Evolutionary conservation across 768 basidiomycete species (phyloP).

Genomic region (Russula abietina): DNA sequence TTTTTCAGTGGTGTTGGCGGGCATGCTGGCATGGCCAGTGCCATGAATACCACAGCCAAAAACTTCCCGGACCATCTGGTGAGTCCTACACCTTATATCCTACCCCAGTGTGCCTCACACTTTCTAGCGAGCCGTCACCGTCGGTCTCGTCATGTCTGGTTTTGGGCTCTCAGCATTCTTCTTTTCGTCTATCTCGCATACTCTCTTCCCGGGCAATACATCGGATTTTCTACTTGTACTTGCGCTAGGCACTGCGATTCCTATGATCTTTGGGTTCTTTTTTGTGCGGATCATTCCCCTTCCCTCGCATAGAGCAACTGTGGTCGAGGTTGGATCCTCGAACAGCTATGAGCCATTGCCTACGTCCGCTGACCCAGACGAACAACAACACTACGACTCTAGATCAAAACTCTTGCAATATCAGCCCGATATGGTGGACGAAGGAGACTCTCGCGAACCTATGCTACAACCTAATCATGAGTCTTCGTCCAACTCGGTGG

Average conservation of each 20-base stretch:
- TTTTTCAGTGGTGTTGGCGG: slow-evolving; percentile 75
- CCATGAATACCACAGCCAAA: slow-evolving; percentile 78
- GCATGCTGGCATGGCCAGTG: slow-evolving; percentile 61
- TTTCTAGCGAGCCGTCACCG: slow-evolving; percentile 58
- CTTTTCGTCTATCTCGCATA: slow-evolving; percentile 71
- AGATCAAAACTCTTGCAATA: slow-evolving; percentile 16
- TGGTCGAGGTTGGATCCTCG: slow-evolving; percentile 26
- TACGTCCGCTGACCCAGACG: slow-evolving; percentile 19
- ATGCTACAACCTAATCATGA: not conserved
- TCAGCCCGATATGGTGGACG: not conserved
- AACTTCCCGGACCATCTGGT: slow-evolving; percentile 70
- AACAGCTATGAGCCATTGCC: slow-evolving; percentile 25
- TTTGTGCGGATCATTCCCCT: slow-evolving; percentile 65
- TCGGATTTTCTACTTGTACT: slow-evolving; percentile 72
- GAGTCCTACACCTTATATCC: slow-evolving; percentile 27
- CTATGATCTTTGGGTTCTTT: slow-evolving; percentile 75
- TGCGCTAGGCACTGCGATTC: slow-evolving; percentile 68
- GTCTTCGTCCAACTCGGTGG: slow-evolving; percentile 3
- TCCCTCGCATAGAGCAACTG: slow-evolving; percentile 32
- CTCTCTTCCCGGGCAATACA: slow-evolving; percentile 70
- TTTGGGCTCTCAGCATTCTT: slow-evolving; percentile 78
- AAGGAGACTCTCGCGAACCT: slow-evolving; percentile 8
- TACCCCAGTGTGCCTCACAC: not conserved
- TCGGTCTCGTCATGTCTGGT: slow-evolving; percentile 31
- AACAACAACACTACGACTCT: slow-evolving; percentile 7